Conservation (phyloP, 208 protist genomes). For the Herpetomonas tarakana region DNA sequence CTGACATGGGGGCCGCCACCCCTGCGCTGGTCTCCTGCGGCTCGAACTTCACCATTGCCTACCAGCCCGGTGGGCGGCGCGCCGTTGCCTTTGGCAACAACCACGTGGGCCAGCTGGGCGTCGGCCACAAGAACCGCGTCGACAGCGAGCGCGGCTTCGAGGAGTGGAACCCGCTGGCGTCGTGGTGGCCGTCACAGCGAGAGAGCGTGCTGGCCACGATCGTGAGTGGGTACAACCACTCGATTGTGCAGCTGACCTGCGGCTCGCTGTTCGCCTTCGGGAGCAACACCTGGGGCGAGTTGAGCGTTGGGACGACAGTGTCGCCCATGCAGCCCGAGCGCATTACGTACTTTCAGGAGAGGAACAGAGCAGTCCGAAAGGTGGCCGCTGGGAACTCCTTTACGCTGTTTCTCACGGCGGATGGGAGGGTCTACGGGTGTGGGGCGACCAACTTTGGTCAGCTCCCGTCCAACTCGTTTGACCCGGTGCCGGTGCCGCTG, state of each 20-base stretch:
- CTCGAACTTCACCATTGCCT: conserved; percentile 66
- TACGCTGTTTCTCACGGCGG: conserved; percentile 61
- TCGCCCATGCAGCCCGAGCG: conserved; percentile 52
- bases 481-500: conserved; percentile 57
- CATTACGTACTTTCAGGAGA: conserved; percentile 46
- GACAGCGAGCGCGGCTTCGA: conserved; percentile 37
- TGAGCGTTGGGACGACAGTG: conserved; percentile 55
- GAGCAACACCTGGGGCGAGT: conserved; percentile 75
- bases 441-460: conserved; percentile 64
- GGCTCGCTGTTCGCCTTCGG: conserved; percentile 57
- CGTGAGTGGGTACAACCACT: conserved; percentile 60
- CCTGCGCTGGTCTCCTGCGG: conserved; percentile 36
- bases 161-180: conserved; percentile 48
- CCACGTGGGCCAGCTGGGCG: conserved; percentile 69
- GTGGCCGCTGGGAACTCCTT: conserved; percentile 60
- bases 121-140: conserved; percentile 44
- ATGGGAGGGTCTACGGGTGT: conserved; percentile 67
- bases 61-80: conserved; percentile 38
- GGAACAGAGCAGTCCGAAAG: conserved; percentile 33
- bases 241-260: conserved; percentile 34
- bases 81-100: conserved; percentile 70
- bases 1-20: conserved; percentile 2
- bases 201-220: conserved; percentile 26
- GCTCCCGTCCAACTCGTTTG: conserved; percentile 57
- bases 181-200: conserved; percentile 36